Evolutionary conservation across 352 stramenopile genomes (phyloP), one percentile per base, ranked within the genome.

Genomic region (Pythium coloratum): DNA sequence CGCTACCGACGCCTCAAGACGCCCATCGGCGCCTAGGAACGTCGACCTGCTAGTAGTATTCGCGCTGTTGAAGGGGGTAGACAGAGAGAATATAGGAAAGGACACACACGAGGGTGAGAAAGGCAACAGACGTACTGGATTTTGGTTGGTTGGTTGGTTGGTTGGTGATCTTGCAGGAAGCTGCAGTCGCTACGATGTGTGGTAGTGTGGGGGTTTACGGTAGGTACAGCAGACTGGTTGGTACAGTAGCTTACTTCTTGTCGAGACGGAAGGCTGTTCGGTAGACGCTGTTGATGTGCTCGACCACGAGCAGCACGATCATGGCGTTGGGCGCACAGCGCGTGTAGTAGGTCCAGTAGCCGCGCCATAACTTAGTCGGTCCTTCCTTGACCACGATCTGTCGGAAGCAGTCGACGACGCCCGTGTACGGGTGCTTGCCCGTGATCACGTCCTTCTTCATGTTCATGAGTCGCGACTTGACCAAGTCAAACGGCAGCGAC

Each of bases 291-390:
- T 98, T 98, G 62, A 96, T 88, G 71, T 97, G 89, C 73, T 99
- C 97, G 66, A 99, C 97, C 6, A 97, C 97, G 44, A 99, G 80
- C 63, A 99, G 83, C 70, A 99, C 98, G 76, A 99, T 99, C 97
- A 99, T 99, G n/a, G 97, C 96, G 86, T 99, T 98, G 13, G 98
- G 98, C 28, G 97, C 98, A 76, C 97, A 99, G 66, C 98, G 90
- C 66, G 90, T 96, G 84, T 99, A 99, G 78, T 99, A 99, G 2
- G 98, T 98, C 71, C 89, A 96, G 83, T 99, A 99, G 34, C 97
- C 97, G 60, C 85, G 96, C 89, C 97, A 99, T 49, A 99, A 97
- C 69, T 98, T 97, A 28, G 84, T 75, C 16, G 95, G 85, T 6
- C 98, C 98, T 77, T 99, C 98, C 70, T 97, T 97, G 66, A 87